A percentile compares a stretch with the other conserved stretches of the same genome.
Evolutionary conservation across 2,329 filamentous ascomycete species (phyloP).

Genomic region (Calonectria henricotiae): DNA sequence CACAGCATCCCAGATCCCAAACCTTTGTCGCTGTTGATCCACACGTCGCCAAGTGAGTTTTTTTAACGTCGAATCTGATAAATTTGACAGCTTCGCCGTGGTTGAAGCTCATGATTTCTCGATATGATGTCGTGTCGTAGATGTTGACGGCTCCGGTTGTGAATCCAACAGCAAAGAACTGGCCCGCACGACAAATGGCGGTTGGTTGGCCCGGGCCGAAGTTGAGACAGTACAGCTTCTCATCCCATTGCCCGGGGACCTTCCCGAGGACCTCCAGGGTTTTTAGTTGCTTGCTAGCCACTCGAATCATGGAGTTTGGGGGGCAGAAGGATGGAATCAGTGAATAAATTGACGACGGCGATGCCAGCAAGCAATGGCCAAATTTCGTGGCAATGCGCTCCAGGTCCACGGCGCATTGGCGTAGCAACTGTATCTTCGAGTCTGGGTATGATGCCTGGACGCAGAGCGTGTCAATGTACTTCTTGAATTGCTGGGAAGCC

Average conservation of each 20-base stretch:
- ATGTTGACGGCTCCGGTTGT: conserved; percentile 46
- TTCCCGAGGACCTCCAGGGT: conserved; percentile 50
- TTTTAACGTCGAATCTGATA: conserved; percentile 52
- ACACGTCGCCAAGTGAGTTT: conserved; percentile 54
- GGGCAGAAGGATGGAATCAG: conserved; percentile 57
- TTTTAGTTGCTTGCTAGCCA: conserved; percentile 29
- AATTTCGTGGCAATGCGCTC: conserved; percentile 55
- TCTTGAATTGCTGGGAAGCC: conserved; percentile 43
- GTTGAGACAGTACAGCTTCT: conserved; percentile 53
- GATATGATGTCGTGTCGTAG: conserved; percentile 51
- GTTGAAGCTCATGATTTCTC: conserved; percentile 50
- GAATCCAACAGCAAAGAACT: conserved; percentile 52
- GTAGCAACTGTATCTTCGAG: conserved; percentile 43
- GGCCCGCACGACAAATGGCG: conserved; percentile 50
- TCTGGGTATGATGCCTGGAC: conserved; percentile 42
- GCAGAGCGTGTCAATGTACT: conserved; percentile 43
- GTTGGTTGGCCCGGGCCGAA: conserved; percentile 49
- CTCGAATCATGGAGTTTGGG: conserved; percentile 49
- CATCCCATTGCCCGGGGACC: conserved; percentile 53
- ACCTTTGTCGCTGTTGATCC: conserved; percentile 52
- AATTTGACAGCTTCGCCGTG: conserved; percentile 55
- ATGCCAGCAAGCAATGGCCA: conserved; percentile 49
- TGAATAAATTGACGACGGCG: conserved; percentile 55
- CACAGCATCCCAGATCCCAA: conserved; percentile 54
- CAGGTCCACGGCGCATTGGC: conserved; percentile 55